These are phyloP conservation scores for Neoarthrinium moseri DNA, from an alignment of 2,329 filamentous ascomycete genomes.

Conservation along the genomic window DNA sequence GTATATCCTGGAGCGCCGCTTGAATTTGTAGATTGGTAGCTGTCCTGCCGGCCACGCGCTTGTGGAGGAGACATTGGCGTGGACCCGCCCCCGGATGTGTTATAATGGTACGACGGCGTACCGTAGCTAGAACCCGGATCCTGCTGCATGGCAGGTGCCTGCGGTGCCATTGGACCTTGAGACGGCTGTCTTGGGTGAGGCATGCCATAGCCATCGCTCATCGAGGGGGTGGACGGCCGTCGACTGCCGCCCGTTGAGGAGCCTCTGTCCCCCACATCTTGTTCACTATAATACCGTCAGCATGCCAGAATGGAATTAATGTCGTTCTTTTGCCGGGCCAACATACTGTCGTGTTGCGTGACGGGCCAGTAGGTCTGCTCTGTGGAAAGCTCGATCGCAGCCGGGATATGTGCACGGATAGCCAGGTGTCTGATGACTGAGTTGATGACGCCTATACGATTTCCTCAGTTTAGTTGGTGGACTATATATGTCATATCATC, in stretches of 20 bases:
- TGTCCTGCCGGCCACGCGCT: slow-evolving; percentile 12
- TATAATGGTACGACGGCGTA: slow-evolving; percentile 17
- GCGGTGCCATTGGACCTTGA: neutral
- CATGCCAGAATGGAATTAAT: neutral
- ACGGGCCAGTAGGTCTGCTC: slow-evolving; percentile 58
- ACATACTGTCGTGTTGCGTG: slow-evolving; percentile 53
- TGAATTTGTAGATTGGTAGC: slow-evolving; percentile 13
- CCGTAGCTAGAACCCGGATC: slow-evolving; percentile 1
- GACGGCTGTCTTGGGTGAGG: neutral
- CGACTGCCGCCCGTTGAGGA: slow-evolving; percentile 26
- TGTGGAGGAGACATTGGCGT: slow-evolving; percentile 24
- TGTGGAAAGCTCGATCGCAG: slow-evolving; percentile 58
- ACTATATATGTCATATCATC: slow-evolving; percentile 7
- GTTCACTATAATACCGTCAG: slow-evolving; percentile 35
- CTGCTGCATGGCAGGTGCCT: neutral
- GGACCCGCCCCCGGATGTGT: slow-evolving; percentile 19
- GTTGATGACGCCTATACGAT: slow-evolving; percentile 53
- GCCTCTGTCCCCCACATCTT: slow-evolving; percentile 41
- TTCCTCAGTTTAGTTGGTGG: slow-evolving; percentile 21
- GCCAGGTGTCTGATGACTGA: slow-evolving; percentile 56
- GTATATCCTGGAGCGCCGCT: slow-evolving; percentile 17
- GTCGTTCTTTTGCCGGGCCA: neutral
- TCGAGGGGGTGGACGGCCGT: slow-evolving; percentile 22
- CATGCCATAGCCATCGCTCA: slow-evolving; percentile 15
- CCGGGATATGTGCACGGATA: slow-evolving; percentile 50